Conservation (phyloP, 257 asterid genomes). For the Echium plantagineum region DNA sequence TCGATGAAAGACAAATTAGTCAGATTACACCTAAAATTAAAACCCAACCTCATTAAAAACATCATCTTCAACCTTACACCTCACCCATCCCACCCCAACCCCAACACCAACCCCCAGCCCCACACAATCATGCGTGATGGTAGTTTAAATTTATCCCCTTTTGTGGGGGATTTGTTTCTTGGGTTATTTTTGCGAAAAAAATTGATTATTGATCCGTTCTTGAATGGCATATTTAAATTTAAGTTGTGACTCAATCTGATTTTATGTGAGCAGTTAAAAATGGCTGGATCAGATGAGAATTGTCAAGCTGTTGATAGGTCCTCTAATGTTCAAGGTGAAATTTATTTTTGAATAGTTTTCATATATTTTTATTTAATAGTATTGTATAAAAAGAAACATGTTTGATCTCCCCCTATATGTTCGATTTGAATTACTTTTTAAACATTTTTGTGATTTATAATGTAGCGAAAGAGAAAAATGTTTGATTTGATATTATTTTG, state of each 20-base stretch:
- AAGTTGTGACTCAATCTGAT: slow-evolving; percentile 9
- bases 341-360: not conserved
- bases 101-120: too few relatives aligned
- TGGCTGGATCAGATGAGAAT: slow-evolving; percentile 74
- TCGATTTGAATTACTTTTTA: not conserved
- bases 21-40: too few relatives aligned
- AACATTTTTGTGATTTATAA: too few relatives aligned
- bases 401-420: not conserved
- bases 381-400: not conserved
- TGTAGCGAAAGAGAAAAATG: not conserved
- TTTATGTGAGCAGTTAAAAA: slow-evolving; percentile 19
- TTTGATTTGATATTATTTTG: too few relatives aligned
- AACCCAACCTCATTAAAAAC: too few relatives aligned
- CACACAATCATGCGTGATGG: too few relatives aligned
- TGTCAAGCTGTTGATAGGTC: slow-evolving; percentile 34
- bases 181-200: too few relatives aligned
- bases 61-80: too few relatives aligned
- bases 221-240: too few relatives aligned
- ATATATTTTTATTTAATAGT: not conserved
- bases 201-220: not conserved
- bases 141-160: not conserved
- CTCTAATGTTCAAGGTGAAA: slow-evolving; percentile 41
- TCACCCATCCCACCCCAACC: too few relatives aligned
- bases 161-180: not conserved
- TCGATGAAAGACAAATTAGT: too few relatives aligned